A percentile compares a stretch with the other conserved stretches of the same genome.
Conservation (phyloP, 257 asterid genomes). For the Henckelia pumila region DNA sequence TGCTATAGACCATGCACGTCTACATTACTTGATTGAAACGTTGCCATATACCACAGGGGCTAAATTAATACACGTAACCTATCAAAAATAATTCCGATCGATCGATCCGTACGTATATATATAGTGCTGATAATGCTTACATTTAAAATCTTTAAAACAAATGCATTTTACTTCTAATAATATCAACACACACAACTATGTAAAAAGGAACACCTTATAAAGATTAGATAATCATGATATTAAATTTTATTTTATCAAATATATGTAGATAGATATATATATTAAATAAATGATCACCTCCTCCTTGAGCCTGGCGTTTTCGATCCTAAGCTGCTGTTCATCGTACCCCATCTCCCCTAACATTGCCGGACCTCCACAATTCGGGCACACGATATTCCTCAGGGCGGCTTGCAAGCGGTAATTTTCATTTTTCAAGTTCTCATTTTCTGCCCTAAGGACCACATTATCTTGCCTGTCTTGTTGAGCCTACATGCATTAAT, state of each 20-base stretch:
- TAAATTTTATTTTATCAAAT: not conserved
- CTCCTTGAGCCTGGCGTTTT: constrained; percentile 91
- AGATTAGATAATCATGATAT: not conserved
- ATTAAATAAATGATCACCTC: constrained; percentile 41
- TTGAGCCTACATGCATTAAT: too few species aligned
- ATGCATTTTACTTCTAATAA: too few species aligned
- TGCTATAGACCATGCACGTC: too few species aligned
- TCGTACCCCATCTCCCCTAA: constrained; percentile 85
- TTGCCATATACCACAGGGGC: not conserved
- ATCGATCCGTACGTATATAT: too few species aligned
- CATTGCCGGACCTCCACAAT: constrained; percentile 89
- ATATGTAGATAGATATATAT: too few species aligned
- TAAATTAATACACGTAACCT: too few species aligned
- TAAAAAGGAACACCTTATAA: not conserved
- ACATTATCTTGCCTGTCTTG: constrained; percentile 81
- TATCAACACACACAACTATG: not conserved
- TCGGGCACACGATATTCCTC: constrained; percentile 80
- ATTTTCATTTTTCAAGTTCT: constrained; percentile 72
- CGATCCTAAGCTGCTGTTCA: constrained; percentile 81
- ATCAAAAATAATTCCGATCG: not conserved
- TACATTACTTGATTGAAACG: too few species aligned
- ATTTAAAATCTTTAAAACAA: too few species aligned
- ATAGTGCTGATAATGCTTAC: not conserved
- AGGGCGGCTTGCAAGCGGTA: constrained; percentile 70
- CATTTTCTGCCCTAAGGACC: constrained; percentile 78